Conservation (phyloP, 2,329 filamentous ascomycete species). For the Lachnellula hyalina region DNA sequence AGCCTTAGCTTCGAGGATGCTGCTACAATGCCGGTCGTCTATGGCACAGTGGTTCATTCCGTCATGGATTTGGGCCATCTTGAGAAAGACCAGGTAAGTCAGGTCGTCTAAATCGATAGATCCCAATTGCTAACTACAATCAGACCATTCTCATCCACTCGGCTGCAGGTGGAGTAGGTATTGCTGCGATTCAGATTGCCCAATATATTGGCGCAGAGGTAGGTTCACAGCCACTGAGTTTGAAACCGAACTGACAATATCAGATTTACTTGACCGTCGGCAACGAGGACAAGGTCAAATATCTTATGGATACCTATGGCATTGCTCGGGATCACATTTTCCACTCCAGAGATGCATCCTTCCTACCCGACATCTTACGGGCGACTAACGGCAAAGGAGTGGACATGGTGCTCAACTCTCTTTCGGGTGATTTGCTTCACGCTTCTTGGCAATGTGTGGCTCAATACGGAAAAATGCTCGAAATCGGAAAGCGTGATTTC, state of each 20-base stretch:
- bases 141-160: conserved; percentile 27
- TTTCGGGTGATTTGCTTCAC: conserved; percentile 16
- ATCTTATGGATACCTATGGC: conserved; percentile 5
- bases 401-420: conserved; percentile 17
- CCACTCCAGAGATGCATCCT: conserved; percentile 4
- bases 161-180: conserved; percentile 29
- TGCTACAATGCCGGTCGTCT: conserved; percentile 15
- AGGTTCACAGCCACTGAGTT: neutral
- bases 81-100: conserved; percentile 20
- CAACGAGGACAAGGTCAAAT: conserved; percentile 2
- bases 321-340: neutral
- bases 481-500: conserved; percentile 34
- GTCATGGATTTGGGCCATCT: conserved; percentile 13
- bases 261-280: conserved; percentile 22
- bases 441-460: conserved; percentile 32
- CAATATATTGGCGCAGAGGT: conserved; percentile 28
- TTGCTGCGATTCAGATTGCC: conserved; percentile 29
- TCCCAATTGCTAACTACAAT: neutral
- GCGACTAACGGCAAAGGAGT: conserved; percentile 22
- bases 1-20: conserved; percentile 15
- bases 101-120: neutral
- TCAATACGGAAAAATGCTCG: conserved; percentile 33
- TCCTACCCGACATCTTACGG: conserved; percentile 17
- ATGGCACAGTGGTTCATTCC: conserved; percentile 15
- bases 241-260: conserved; percentile 14